phyloP scores from a whole-genome alignment of 2,329 filamentous ascomycete genomes.

The Nothophaeocryptopus gaeumannii region DNA sequence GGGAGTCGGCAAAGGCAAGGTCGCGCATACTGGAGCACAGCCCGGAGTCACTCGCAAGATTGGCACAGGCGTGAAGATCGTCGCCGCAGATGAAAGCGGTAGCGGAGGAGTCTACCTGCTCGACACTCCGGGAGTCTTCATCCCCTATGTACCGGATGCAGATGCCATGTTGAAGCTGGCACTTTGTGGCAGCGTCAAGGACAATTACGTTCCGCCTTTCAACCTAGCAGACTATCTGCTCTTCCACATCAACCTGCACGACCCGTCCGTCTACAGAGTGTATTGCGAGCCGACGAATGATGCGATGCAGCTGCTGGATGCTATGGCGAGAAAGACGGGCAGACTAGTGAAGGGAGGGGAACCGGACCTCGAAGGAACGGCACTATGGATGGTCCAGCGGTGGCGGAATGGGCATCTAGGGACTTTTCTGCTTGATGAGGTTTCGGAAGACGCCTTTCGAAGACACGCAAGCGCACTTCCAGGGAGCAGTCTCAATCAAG shows the following conservation, averaged over 20 bases:
- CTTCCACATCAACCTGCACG: slow-evolving; percentile 71
- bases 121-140: slow-evolving; percentile 92
- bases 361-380: slow-evolving; percentile 68
- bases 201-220: slow-evolving; percentile 73
- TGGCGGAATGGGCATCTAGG: slow-evolving; percentile 79
- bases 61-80: slow-evolving; percentile 72
- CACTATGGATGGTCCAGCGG: slow-evolving; percentile 74
- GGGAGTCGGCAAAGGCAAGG: slow-evolving; percentile 67
- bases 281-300: slow-evolving; percentile 79
- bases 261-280: slow-evolving; percentile 60
- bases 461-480: slow-evolving; percentile 46
- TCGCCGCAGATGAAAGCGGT: slow-evolving; percentile 55
- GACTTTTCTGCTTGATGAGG: slow-evolving; percentile 73
- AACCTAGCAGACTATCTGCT: slow-evolving; percentile 88
- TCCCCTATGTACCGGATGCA: slow-evolving; percentile 81
- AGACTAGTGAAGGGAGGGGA: slow-evolving; percentile 70
- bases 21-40: slow-evolving; percentile 76
- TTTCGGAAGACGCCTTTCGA: slow-evolving; percentile 61
- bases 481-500: slow-evolving; percentile 63
- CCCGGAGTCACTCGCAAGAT: slow-evolving; percentile 89
- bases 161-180: slow-evolving; percentile 95
- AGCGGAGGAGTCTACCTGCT: slow-evolving; percentile 70
- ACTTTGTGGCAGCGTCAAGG: slow-evolving; percentile 85
- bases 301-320: slow-evolving; percentile 66
- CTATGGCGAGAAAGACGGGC: slow-evolving; percentile 71